phyloP scores from a whole-genome alignment of 1,284 basidiomycete genomes.

The Pascua guehoae region DNA sequence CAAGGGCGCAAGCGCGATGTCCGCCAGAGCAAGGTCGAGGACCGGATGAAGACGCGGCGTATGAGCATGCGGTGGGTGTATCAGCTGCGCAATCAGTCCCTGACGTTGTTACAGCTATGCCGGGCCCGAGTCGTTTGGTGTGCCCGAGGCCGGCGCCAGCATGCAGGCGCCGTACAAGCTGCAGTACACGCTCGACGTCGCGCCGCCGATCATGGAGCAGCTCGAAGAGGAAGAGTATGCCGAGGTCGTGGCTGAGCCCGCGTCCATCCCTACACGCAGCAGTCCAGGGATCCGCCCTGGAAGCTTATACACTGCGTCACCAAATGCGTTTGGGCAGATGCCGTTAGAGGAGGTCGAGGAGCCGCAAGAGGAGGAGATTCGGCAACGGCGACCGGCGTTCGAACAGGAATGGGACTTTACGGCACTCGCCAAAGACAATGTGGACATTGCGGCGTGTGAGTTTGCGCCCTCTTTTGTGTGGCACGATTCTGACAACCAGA shows the following conservation, averaged over 20 bases:
- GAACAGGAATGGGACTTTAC: constrained; percentile 57
- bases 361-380: constrained; percentile 22
- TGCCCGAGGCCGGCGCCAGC: constrained; percentile 2
- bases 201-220: constrained; percentile 12
- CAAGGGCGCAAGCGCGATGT: constrained; percentile 17
- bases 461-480: constrained; percentile 7
- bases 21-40: constrained; percentile 71
- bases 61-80: constrained; percentile 71
- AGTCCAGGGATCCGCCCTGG: no score
- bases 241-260: not conserved
- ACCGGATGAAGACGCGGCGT: constrained; percentile 82
- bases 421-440: constrained; percentile 67
- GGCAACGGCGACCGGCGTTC: constrained; percentile 28
- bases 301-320: not conserved
- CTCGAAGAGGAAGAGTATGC: constrained; percentile 16
- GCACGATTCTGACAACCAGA: constrained; percentile 2
- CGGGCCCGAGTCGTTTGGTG: constrained; percentile 34
- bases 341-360: constrained; percentile 9
- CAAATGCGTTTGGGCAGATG: not conserved
- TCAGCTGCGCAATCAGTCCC: constrained; percentile 51
- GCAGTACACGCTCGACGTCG: constrained; percentile 26
- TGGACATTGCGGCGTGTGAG: constrained; percentile 78
- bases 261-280: not conserved
- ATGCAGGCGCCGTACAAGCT: constrained; percentile 35
- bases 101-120: constrained; percentile 28